Evolutionary conservation across 2,329 filamentous ascomycete genomes (phyloP).

Genomic region (Xylariaceae sp.): DNA sequence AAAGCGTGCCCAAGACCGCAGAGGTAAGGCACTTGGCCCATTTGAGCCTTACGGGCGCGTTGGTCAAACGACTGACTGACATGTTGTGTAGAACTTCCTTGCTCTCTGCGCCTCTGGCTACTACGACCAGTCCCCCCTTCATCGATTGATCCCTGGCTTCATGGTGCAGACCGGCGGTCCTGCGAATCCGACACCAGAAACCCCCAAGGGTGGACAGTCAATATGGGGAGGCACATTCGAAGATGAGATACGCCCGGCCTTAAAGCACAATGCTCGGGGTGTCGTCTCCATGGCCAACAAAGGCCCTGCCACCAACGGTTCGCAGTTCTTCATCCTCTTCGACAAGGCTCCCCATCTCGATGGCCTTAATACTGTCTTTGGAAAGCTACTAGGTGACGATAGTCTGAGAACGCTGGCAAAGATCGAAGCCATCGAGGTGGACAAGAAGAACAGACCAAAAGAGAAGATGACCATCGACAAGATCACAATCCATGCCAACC

Average conservation of each 20-base stretch:
- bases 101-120: constrained; percentile 78
- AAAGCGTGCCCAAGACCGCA: constrained; percentile 87
- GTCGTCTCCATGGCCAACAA: constrained; percentile 79
- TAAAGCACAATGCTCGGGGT: constrained; percentile 67
- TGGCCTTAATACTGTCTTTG: constrained; percentile 82
- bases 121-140: constrained; percentile 73
- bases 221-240: constrained; percentile 75
- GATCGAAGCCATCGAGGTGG: constrained; percentile 69
- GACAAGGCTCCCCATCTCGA: constrained; percentile 78
- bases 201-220: constrained; percentile 66
- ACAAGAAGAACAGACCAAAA: constrained; percentile 75
- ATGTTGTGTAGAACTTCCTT: constrained; percentile 70
- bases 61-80: constrained; percentile 10
- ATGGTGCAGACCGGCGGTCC: constrained; percentile 76
- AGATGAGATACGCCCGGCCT: constrained; percentile 72
- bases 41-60: neutral
- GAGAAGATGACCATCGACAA: constrained; percentile 64
- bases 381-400: constrained; percentile 66
- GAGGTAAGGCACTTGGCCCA: constrained; percentile 67
- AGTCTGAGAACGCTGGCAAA: constrained; percentile 63
- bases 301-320: constrained; percentile 69
- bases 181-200: constrained; percentile 51
- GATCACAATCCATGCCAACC: constrained; percentile 77
- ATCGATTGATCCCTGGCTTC: constrained; percentile 77
- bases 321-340: constrained; percentile 79